Percentiles rank a stretch among this genome's conserved stretches.
These are phyloP conservation scores for Diaporthe destruens DNA, from an alignment of 2,329 filamentous ascomycete species.

Conservation along the genomic window DNA sequence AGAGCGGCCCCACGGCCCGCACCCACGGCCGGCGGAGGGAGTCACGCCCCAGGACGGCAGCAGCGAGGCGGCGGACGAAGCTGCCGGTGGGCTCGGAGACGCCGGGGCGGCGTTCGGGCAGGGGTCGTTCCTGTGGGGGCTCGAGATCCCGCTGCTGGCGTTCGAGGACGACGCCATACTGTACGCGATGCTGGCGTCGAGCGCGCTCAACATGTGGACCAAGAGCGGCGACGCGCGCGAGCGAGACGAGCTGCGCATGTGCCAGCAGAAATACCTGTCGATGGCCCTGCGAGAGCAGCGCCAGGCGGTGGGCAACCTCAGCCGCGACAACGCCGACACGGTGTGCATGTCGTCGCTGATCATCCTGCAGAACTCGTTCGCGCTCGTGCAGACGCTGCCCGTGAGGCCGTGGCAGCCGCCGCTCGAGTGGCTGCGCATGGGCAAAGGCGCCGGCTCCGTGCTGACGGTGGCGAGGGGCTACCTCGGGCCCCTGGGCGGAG, in stretches of 20 bases:
- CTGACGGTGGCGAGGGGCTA: constrained; percentile 48
- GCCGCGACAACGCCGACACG: constrained; percentile 49
- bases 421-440: constrained; percentile 53
- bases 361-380: constrained; percentile 54
- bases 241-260: constrained; percentile 41
- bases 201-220: constrained; percentile 54
- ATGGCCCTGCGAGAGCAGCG: constrained; percentile 54
- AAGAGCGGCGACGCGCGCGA: constrained; percentile 38
- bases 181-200: constrained; percentile 52
- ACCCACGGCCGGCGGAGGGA: constrained; percentile 39
- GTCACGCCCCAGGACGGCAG: constrained; percentile 2
- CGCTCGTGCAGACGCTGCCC: constrained; percentile 54
- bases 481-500: constrained; percentile 40
- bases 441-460: constrained; percentile 51
- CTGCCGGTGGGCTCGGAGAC: neutral
- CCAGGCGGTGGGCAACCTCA: constrained; percentile 51
- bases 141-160: constrained; percentile 52
- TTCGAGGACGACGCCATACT: constrained; percentile 51
- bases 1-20: constrained; percentile 36
- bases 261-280: constrained; percentile 54
- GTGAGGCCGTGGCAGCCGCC: constrained; percentile 54
- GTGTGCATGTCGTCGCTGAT: constrained; percentile 53
- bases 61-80: neutral
- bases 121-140: constrained; percentile 47
- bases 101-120: neutral